Evolutionary conservation across 1,284 basidiomycete genomes (phyloP), one percentile per base, ranked within the genome.

Genomic region (Coriolopsis trogii): DNA sequence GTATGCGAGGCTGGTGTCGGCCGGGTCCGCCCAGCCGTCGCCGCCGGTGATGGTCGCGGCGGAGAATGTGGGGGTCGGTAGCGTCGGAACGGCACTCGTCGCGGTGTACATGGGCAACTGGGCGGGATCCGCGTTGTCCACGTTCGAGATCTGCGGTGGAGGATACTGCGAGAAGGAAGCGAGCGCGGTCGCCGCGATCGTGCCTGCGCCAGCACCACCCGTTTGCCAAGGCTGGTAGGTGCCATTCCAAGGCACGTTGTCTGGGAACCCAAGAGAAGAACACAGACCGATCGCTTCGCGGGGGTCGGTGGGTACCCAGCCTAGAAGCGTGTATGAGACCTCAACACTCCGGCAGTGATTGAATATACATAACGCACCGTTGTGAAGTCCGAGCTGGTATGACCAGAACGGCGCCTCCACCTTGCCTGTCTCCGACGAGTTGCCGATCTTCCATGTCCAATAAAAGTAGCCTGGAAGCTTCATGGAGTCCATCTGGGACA

Each of bases 301-400:
- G 15, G 92, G 91, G 67, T 94, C 88, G 4, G 69, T 71, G 6
- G 91, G 89, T 49, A 93, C 84, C 84, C 85, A 94, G 8, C 91
- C 91, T 63, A 16, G 13, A 4, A 8, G 9, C 26, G 31, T n/a
- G n/a, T n/a, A n/a, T n/a, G n/a, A n/a, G n/a, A n/a, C n/a, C n/a
- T n/a, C 28, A 20, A 1, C 1, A 29, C 6, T n/a, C n/a, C n/a
- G n/a, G n/a, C n/a, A n/a, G n/a, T n/a, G n/a, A n/a, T n/a, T n/a
- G n/a, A n/a, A n/a, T n/a, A n/a, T n/a, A n/a, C n/a, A n/a, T n/a
- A n/a, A n/a, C 60, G 7, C n/a, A 63, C 82, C 82, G 41, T 81
- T 65, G 52, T 74, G 63, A 16, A 80, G 69, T 18, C 82, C 83
- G 44, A 82, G 76, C 55, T 72, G 65, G 67, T 82, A 82, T 34